These are phyloP conservation scores for Thelonectria discophora DNA, from an alignment of 2,329 filamentous ascomycete genomes.

Conservation along the genomic window DNA sequence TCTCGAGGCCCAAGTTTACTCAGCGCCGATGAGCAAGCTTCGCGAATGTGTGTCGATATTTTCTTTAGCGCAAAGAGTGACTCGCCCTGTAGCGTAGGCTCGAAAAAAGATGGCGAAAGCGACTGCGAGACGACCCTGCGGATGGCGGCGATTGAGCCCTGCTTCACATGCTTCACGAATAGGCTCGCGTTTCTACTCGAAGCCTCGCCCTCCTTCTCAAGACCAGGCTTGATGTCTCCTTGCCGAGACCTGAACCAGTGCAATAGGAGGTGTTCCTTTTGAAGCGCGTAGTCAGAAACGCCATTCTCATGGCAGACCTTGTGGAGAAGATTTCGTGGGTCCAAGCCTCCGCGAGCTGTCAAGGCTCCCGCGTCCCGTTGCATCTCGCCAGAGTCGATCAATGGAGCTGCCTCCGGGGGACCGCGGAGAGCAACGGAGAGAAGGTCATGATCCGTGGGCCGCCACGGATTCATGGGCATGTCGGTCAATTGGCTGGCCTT, in stretches of 20 bases:
- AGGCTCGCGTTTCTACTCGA: conserved; percentile 12
- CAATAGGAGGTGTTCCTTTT: conserved; percentile 46
- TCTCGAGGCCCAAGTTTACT: conserved; percentile 9
- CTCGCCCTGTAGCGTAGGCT: not conserved
- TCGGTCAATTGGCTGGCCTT: conserved; percentile 39
- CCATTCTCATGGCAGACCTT: conserved; percentile 34
- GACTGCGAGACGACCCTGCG: conserved; percentile 45
- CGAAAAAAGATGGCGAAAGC: conserved; percentile 35
- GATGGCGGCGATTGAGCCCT: conserved; percentile 41
- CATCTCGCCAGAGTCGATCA: conserved; percentile 22
- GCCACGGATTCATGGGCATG: conserved; percentile 46
- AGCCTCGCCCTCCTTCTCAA: not conserved
- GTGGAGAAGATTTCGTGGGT: conserved; percentile 29
- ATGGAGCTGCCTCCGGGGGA: conserved; percentile 26
- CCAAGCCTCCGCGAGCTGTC: conserved; percentile 17
- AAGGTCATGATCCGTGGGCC: conserved; percentile 54
- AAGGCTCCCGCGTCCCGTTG: conserved; percentile 16
- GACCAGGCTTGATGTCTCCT: conserved; percentile 18
- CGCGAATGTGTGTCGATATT: conserved; percentile 37
- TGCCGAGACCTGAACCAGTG: conserved; percentile 49
- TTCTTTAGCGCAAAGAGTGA: not conserved
- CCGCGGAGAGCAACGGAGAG: conserved; percentile 51
- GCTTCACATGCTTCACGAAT: conserved; percentile 34
- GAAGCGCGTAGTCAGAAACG: conserved; percentile 25
- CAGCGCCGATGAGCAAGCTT: conserved; percentile 37